Base-by-base conservation (phyloP, 129 eudicot species). In the Apium graveolens region DNA sequence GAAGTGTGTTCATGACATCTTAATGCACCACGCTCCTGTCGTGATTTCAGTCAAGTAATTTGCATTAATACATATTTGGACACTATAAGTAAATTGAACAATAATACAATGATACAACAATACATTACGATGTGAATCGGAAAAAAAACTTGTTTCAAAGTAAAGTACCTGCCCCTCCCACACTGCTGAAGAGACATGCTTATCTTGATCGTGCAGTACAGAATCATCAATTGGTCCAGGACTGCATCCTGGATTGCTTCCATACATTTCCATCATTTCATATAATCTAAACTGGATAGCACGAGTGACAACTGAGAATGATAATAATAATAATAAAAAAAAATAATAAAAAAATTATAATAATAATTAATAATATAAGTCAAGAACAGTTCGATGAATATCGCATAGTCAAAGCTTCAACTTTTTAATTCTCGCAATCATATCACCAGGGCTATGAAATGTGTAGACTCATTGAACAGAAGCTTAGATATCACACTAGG, bases 1-100 rank as follows among this genome's bases (percentile, higher is more conserved):
- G 99, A 95, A 41, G 99, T 95, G 87, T 95, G 99, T 76, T 95
- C 97, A 63, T 95, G 99, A 82, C 99, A 95, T 85, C 99, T 92
- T 75, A 95, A 93, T 69, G 93, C 97, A 76, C 96, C 97, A 39
- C 97, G 96, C 76, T 95, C 99, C 97, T 92, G 92, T 74, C 45
- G 78, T 74, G 74, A 42, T 65, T 41, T 38, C 24, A 60, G 11
- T 31, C 63, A 78, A 10, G 31, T 31, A 46, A 46, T 48, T 38
- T 39, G 39, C 39, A 4, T 66, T n/a, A 60, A 31, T 66, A 66
- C 17, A 66, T 66, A 31, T 29, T 29, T 31, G 32, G 32, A 60
- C 16, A 60, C 68, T 26, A 60, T 60, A 32, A 10, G 17, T n/a
- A 13, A 74, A 42, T 29, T 29, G 53, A 70, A 31, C 43, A 12